Conservation (phyloP, 768 basidiomycete genomes). For the Termitomyces sp. region DNA sequence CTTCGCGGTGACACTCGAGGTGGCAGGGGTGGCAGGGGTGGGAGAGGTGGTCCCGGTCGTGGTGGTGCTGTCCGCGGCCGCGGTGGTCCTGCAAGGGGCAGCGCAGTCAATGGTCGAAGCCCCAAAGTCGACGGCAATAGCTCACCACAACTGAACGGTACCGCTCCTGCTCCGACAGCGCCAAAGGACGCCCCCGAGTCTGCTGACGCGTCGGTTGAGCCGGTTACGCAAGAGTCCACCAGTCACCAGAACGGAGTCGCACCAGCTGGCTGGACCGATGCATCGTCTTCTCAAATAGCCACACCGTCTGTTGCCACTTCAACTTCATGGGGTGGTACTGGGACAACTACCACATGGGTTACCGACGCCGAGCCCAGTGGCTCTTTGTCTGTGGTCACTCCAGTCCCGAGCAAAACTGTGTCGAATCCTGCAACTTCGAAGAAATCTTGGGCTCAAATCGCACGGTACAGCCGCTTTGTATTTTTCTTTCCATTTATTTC, state of each 20-base stretch:
- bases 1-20: conserved; percentile 54
- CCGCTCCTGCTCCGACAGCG: conserved; percentile 16
- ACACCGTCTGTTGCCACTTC: conserved; percentile 24
- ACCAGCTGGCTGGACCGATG: conserved; percentile 25
- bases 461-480: conserved; percentile 43
- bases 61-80: conserved; percentile 48
- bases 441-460: conserved; percentile 84
- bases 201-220: conserved; percentile 21
- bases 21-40: conserved; percentile 52
- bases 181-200: conserved; percentile 13
- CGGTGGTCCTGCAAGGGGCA: conserved; percentile 40
- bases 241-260: conserved; percentile 24
- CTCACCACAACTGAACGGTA: conserved; percentile 19
- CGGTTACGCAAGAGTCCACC: conserved; percentile 13
- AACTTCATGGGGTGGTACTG: conserved; percentile 25
- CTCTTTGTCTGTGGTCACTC: conserved; percentile 22
- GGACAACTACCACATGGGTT: conserved; percentile 26
- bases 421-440: conserved; percentile 68
- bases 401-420: conserved; percentile 26
- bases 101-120: conserved; percentile 35
- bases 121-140: conserved; percentile 29
- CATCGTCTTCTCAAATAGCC: conserved; percentile 24
- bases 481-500: conserved; percentile 1
- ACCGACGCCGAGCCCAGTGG: conserved; percentile 33
- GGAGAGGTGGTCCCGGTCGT: conserved; percentile 55